Conservation (phyloP, 2,329 filamentous ascomycete species). For the Colletotrichum lentis region DNA sequence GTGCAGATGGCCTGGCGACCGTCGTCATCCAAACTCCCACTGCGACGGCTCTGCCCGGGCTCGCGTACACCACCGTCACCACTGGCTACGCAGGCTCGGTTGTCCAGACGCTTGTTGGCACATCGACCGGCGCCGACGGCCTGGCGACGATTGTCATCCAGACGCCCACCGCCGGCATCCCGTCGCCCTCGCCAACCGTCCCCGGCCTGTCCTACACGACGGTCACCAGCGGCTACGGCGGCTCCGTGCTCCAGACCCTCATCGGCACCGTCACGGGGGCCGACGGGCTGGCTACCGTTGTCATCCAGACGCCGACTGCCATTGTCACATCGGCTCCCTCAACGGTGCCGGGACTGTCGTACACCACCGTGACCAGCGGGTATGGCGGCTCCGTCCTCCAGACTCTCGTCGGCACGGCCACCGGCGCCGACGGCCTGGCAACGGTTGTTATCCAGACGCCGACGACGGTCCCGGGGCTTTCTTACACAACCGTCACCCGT, state of each 20-base stretch:
- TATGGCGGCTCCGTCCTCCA: background rate
- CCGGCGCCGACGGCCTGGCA: background rate
- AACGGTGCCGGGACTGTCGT: background rate
- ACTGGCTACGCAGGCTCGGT: background rate
- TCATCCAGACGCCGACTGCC: conserved; percentile 12
- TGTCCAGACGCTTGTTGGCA: background rate
- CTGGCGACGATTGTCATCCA: background rate
- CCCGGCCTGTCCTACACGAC: background rate
- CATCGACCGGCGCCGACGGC: background rate
- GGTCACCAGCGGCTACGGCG: background rate
- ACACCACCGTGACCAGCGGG: background rate
- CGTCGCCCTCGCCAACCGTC: background rate
- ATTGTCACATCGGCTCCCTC: no score
- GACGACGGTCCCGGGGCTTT: background rate
- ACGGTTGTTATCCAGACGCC: conserved; percentile 22
- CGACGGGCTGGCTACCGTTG: background rate
- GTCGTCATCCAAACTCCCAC: background rate
- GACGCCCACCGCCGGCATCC: background rate
- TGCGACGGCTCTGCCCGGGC: background rate
- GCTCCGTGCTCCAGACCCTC: background rate
- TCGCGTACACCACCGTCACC: background rate
- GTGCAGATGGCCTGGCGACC: background rate
- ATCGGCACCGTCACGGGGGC: background rate
- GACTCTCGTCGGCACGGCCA: background rate
- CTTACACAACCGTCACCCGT: conserved; percentile 19